Evolutionary conservation across 805 yeast species (phyloP).

Genomic region (Candida michaelii): DNA sequence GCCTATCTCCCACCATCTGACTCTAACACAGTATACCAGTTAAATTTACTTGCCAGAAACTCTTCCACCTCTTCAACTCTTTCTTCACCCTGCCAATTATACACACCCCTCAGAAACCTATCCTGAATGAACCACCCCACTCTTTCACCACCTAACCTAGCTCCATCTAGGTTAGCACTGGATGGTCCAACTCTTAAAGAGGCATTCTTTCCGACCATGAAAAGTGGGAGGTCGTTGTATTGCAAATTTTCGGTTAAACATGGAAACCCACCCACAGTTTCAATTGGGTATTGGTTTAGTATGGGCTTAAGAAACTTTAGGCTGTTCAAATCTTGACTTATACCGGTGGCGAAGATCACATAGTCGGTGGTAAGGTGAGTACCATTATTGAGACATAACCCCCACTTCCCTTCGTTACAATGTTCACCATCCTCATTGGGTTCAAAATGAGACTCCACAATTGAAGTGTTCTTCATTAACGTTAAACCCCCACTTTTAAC

Average conservation of each 20-base stretch:
- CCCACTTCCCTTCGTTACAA: constrained; percentile 11
- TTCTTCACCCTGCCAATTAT: constrained; percentile 4
- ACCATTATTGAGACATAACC: constrained; percentile 22
- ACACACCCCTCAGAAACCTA: background rate
- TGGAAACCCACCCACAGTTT: constrained; percentile 37
- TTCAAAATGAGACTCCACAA: constrained; percentile 27
- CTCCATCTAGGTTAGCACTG: constrained; percentile 48
- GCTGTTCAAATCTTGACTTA: constrained; percentile 25
- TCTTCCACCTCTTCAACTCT: background rate
- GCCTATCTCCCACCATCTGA: too few relatives aligned
- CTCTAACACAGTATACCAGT: constrained; percentile 4
- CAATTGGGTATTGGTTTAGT: constrained; percentile 26
- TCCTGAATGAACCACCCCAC: constrained; percentile 38
- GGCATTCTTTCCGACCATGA: constrained; percentile 44
- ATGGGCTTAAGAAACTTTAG: constrained; percentile 32
- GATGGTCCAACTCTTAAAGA: constrained; percentile 44
- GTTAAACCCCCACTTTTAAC: constrained; percentile 30
- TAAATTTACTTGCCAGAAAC: constrained; percentile 1
- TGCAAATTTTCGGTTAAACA: constrained; percentile 45
- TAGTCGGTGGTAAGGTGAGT: constrained; percentile 22
- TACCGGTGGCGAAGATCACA: constrained; percentile 44
- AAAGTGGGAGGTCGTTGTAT: constrained; percentile 43
- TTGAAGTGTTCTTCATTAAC: constrained; percentile 27
- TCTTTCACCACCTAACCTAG: constrained; percentile 45
- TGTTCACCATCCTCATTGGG: background rate